A percentile compares a stretch with the other conserved stretches of the same genome.
Evolutionary conservation across 140 eudicot genomes (phyloP).

Genomic region (Ambrosia hybrid): DNA sequence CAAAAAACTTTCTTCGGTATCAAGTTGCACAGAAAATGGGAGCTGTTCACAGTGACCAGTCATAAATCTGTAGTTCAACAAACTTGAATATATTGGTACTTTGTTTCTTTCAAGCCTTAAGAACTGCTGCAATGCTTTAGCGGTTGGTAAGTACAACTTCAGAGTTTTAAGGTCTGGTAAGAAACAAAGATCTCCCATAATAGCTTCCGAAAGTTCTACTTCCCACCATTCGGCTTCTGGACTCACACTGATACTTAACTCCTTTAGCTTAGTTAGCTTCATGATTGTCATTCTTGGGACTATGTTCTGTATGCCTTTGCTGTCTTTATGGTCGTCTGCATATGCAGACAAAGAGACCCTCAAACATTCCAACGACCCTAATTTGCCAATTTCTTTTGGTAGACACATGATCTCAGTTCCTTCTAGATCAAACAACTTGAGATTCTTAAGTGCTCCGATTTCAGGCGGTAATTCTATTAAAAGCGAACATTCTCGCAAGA

Average conservation of each 20-base stretch:
- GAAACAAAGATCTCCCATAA: conserved; percentile 20
- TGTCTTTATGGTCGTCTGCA: conserved; percentile 23
- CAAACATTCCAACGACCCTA: conserved; percentile 19
- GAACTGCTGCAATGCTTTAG: conserved; percentile 30
- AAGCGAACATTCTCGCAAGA: conserved; percentile 28
- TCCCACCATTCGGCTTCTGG: conserved; percentile 33
- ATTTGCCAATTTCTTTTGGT: conserved; percentile 32
- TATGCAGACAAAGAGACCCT: conserved; percentile 24
- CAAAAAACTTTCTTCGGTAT: conserved; percentile 21
- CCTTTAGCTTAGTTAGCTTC: conserved; percentile 27
- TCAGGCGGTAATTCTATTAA: conserved; percentile 33
- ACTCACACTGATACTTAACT: conserved; percentile 32
- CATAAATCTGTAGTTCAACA: conserved; percentile 26
- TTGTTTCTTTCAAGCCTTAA: conserved; percentile 24
- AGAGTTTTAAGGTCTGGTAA: conserved; percentile 19
- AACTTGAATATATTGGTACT: conserved; percentile 21
- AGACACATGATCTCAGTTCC: conserved; percentile 41
- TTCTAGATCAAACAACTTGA: conserved; percentile 39
- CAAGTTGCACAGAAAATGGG: conserved; percentile 30
- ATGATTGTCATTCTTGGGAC: conserved; percentile 27
- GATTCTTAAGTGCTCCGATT: conserved; percentile 29
- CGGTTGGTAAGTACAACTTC: conserved; percentile 31
- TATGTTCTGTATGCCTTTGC: conserved; percentile 13
- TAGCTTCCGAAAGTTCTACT: conserved; percentile 26
- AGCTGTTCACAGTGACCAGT: conserved; percentile 32